Evolutionary conservation across 2,329 filamentous ascomycete species (phyloP).

Genomic region (Sporothrix curviconia): DNA sequence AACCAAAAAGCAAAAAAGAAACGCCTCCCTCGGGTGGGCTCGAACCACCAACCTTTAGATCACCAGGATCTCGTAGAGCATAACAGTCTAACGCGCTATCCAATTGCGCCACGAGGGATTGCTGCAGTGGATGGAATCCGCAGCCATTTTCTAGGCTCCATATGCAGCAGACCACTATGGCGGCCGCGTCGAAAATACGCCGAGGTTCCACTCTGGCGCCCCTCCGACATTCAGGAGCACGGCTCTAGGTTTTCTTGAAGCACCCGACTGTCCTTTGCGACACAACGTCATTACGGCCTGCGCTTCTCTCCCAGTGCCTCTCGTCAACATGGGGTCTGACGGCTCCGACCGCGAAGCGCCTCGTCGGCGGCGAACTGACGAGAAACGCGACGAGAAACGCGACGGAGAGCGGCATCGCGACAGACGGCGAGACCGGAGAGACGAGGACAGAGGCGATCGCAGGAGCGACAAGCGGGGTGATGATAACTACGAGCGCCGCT

Average conservation of each 20-base stretch:
- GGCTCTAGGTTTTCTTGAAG: no score
- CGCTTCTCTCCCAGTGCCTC: no score
- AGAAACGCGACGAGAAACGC: constrained; percentile 17
- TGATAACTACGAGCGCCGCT: neutral
- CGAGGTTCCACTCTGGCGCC: neutral
- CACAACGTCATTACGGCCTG: no score
- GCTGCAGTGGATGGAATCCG: neutral
- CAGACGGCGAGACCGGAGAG: constrained; percentile 19
- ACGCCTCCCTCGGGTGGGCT: constrained; percentile 14
- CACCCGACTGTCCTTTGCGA: no score
- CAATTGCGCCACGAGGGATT: constrained; percentile 16
- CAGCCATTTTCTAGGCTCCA: neutral
- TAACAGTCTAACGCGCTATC: constrained; percentile 17
- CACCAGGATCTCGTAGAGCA: neutral
- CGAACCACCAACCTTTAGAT: constrained; percentile 13
- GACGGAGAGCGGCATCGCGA: constrained; percentile 20
- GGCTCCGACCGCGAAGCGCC: neutral
- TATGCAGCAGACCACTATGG: neutral
- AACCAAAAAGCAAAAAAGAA: neutral
- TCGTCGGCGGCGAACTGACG: no score
- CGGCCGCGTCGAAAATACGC: neutral
- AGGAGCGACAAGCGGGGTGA: constrained; percentile 25
- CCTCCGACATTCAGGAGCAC: no score
- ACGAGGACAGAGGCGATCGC: constrained; percentile 15
- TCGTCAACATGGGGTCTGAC: constrained; percentile 6